Base-by-base conservation (phyloP, 2,329 filamentous ascomycete species). In the Epichloe sibirici region DNA sequence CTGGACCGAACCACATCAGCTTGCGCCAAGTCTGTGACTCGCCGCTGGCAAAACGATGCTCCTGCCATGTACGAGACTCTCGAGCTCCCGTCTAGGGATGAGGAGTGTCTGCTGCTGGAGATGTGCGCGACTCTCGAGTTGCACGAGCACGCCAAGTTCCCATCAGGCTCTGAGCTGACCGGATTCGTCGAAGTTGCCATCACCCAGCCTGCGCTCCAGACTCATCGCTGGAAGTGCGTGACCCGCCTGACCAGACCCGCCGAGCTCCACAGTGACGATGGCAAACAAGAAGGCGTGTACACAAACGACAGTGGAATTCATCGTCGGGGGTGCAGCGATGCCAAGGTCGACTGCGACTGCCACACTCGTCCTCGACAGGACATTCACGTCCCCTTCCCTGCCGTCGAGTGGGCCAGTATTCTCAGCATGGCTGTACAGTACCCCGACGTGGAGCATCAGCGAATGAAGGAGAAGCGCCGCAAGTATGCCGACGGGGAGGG, bases 61-160 rank as follows among this genome's bases (percentile, higher is more conserved):
- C 78, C 80, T 0, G 72, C 74, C 49, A 73, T 84, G 55, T 71
- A 75, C 57, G 71, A 76, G 48, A 71, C 74, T 38, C 71, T 83
- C 4, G 70, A 77, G 51, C 65, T 72, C 2, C 69, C 73, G 9
- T 65, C 70, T 2, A 69, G 73, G 9, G 73, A 78, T 35, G 71
- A 79, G 57, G 69, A 74, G 23, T 75, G 74, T 39, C 78, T 79
- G 54, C 74, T 83, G 38, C 69, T 84, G 56, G 79, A 84, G 66
- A 79, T 83, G 70, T 79, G 82, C 55, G 73, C 78, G 4, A 78
- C 78, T 1, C 71, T 85, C 6, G 75, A 82, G 56, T 65, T 83
- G 2, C 77, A 81, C 61, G 72, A 79, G 56, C 74, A 75, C 45
- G 74, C 73, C 58, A 74, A 75, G 53, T 81, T 82, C 59, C 79